Evolutionary conservation across 1,284 basidiomycete genomes (phyloP), one percentile per base, ranked within the genome.

Genomic region (Malassezia brasiliensis): DNA sequence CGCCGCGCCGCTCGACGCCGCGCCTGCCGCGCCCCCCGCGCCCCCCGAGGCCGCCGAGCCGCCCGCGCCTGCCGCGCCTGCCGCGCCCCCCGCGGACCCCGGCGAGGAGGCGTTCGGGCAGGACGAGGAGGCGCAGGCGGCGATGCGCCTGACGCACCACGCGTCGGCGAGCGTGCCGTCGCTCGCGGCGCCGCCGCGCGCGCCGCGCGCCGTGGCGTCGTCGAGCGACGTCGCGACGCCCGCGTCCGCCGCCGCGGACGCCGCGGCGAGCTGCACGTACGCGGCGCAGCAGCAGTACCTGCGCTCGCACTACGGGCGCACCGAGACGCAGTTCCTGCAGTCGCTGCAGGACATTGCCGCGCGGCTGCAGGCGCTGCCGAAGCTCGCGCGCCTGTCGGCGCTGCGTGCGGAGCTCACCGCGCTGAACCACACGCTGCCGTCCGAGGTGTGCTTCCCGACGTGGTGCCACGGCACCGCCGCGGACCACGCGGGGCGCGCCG

Each of bases 371-470:
- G 84, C 94, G 28, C 84, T 98, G 1, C 94, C 94, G 5, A 88
- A 89, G 72, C 88, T 86, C 38, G 94, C 94, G 20, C 84, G 94
- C 38, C 86, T 96, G 25, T 93, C 89, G 69, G 93, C 94, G 15
- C 79, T 99, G 41, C 81, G 94, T 67, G 94, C 94, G 20, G 94
- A 98, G 75, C 78, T 99, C 59, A 99, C 94, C 2, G 86, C 85
- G 22, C 78, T 99, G 50, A 99, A 99, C 72, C 93, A 98, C 75
- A 89, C 87, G 72, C 81, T 99, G 31, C 94, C 94, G 5, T 30
- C 63, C 47, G 66, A 90, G 84, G 83, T 90, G n/a, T 96, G 91
- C 76, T 88, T 96, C 83, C 91, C 90, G 25, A 82, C 94, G 78
- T 96, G 91, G 91, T 96, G 90, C 71, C 77, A 51, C 15, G 63